A percentile compares a stretch with the other conserved stretches of the same genome.
phyloP scores from a whole-genome alignment of 768 basidiomycete genomes.

The Inosperma sp. region DNA sequence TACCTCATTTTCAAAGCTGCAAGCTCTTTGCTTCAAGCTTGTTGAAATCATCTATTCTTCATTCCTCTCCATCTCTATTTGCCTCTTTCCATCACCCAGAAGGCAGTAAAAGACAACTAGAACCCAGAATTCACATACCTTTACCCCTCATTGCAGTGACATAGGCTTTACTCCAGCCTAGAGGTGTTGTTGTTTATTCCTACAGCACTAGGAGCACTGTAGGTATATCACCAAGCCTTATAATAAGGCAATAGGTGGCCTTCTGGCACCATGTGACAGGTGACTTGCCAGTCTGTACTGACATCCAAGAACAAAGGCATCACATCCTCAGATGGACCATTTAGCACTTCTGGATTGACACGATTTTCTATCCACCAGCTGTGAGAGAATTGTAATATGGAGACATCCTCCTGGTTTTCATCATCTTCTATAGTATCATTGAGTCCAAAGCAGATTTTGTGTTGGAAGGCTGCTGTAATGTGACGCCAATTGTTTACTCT shows the following conservation, averaged over 20 bases:
- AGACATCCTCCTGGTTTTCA: constrained; percentile 10
- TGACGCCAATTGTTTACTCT: constrained; percentile 3
- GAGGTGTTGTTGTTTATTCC: too few relatives aligned
- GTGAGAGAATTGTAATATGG: constrained; percentile 25
- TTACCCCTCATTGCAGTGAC: too few relatives aligned
- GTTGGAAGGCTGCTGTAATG: background rate
- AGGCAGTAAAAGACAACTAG: too few relatives aligned
- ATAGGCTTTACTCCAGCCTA: too few relatives aligned
- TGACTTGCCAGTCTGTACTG: constrained; percentile 22
- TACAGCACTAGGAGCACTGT: too few relatives aligned
- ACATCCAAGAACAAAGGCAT: constrained; percentile 22
- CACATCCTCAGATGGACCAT: constrained; percentile 23
- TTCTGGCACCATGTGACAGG: constrained; percentile 21
- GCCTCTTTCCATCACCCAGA: too few relatives aligned
- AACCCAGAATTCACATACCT: too few relatives aligned
- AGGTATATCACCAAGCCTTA: too few relatives aligned
- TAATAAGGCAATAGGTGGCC: constrained; percentile 17
- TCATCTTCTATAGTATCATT: background rate
- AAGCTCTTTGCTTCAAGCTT: too few relatives aligned
- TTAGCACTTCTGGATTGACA: constrained; percentile 18
- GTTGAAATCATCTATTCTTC: too few relatives aligned
- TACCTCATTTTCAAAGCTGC: too few relatives aligned
- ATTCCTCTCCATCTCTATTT: too few relatives aligned
- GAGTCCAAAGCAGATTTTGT: background rate
- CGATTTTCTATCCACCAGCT: constrained; percentile 22